Percentiles rank a stretch among this genome's conserved stretches.
These are phyloP conservation scores for Thalassiosira livingstoniorum DNA, from an alignment of 352 stramenopile species.

Conservation along the genomic window DNA sequence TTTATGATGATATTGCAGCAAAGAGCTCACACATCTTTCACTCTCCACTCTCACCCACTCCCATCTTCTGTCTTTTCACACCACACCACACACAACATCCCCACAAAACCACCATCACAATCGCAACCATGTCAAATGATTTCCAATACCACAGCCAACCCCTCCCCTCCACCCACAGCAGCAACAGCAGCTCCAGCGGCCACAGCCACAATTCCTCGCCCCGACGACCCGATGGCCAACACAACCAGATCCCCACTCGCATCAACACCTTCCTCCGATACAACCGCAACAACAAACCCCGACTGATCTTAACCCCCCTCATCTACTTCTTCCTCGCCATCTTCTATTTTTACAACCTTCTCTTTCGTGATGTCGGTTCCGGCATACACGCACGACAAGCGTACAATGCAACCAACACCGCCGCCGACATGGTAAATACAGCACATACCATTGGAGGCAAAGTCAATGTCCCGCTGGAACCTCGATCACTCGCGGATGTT, in stretches of 20 bases:
- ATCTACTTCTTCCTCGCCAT: slow-evolving; percentile 22
- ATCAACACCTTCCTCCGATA: slow-evolving; percentile 51
- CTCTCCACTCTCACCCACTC: too few species aligned
- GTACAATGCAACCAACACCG: not conserved
- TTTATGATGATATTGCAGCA: too few species aligned
- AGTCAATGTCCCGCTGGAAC: slow-evolving; percentile 8
- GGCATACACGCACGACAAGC: slow-evolving; percentile 2
- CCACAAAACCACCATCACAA: too few species aligned
- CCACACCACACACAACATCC: too few species aligned
- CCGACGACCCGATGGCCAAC: slow-evolving; percentile 27
- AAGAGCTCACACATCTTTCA: too few species aligned
- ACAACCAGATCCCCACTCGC: slow-evolving; percentile 19
- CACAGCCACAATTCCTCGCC: too few species aligned
- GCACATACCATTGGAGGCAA: not conserved
- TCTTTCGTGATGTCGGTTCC: slow-evolving; percentile 22
- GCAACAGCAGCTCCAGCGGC: too few species aligned
- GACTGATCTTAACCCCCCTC: slow-evolving; percentile 9
- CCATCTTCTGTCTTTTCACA: too few species aligned
- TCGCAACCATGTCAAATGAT: too few species aligned
- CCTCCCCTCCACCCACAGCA: too few species aligned
- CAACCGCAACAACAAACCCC: slow-evolving; percentile 28
- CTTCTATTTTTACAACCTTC: slow-evolving; percentile 36
- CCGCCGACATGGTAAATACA: not conserved
- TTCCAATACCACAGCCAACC: too few species aligned
- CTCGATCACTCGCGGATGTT: slow-evolving; percentile 33